Evolutionary conservation across 805 yeast genomes (phyloP), one percentile per base, ranked within the genome.

Genomic region (Myxozyma lipomycoides): DNA sequence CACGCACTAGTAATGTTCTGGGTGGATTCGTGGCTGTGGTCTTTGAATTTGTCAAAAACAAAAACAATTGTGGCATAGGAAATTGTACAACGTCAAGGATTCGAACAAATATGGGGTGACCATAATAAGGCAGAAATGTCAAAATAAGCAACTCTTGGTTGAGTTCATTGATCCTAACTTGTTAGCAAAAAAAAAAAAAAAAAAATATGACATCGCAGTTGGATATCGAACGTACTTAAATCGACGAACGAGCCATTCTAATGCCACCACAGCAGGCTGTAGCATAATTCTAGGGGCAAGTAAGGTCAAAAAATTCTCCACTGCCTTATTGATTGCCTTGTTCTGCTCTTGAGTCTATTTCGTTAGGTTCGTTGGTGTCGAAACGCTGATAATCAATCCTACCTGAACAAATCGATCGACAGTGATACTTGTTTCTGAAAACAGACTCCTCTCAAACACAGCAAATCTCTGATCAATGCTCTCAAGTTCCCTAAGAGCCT

Each of bases 161-260:
- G 62, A 84, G 83, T 43, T 86, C 74, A 65, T 93, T 90, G 59
- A 88, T 80, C 64, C 88, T 53, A 21, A 40, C 7, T 19, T 83
- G 12, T 25, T 21, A 23, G 38, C 3, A 15, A 17, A 19, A 3
- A 17, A 3, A 4, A 18, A 24, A 30, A 32, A n/a, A 5, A 24
- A 4, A 9, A 12, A 18, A 9, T 3, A 49, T 15, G n/a, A 5
- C 15, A 22, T 30, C 23, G 26, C 28, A 15, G 23, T 25, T n/a
- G 36, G 38, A 10, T 36, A 12, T 15, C 30, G n/a, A n/a, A 53
- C 58, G 15, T 47, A 53, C 58, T 52, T 72, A 82, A 93, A 73
- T 61, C 98, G 78, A 71, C 98, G 83, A 18, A 93, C 83, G 22
- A 90, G 79, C 98, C 98, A 93, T 72, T 93, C 98, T 10, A 88